These are phyloP conservation scores for Pouteria glomerata DNA, from an alignment of 148 eudicot genomes.

Conservation along the genomic window DNA sequence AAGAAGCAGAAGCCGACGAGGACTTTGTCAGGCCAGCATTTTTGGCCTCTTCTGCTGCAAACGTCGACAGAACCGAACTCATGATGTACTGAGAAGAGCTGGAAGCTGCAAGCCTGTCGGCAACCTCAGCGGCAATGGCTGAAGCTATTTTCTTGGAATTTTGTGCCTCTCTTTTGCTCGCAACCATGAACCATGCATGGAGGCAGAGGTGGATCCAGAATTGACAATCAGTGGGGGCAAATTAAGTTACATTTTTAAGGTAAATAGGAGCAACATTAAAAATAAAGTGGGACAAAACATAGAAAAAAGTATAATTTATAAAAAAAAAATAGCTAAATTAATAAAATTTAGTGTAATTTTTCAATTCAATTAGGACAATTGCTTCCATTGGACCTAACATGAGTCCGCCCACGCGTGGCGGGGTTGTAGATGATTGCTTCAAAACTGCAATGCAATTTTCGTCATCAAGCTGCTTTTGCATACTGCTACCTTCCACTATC, in stretches of 20 bases:
- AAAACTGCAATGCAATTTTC: slow-evolving; percentile 43
- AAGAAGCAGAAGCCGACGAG: slow-evolving; percentile 32
- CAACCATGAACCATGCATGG: slow-evolving; percentile 20
- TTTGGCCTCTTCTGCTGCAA: slow-evolving; percentile 91
- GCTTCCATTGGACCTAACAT: no score
- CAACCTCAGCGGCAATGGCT: slow-evolving; percentile 93
- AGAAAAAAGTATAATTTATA: no score
- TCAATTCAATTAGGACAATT: no score
- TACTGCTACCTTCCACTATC: slow-evolving; percentile 55
- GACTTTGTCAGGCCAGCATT: slow-evolving; percentile 45
- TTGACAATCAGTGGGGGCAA: no score
- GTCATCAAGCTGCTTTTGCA: slow-evolving; percentile 62
- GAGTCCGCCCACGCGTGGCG: no score
- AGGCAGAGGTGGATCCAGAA: no score
- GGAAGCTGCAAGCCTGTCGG: slow-evolving; percentile 86
- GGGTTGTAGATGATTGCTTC: slow-evolving; percentile 25
- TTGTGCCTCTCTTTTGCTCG: slow-evolving; percentile 27
- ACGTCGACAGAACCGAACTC: slow-evolving; percentile 84
- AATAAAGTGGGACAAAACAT: no score
- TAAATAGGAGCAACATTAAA: no score
- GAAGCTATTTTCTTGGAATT: slow-evolving; percentile 62
- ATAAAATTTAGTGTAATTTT: no score
- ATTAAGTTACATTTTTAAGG: no score
- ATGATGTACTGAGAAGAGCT: slow-evolving; percentile 83
- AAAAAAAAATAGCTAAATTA: no score